Base-by-base conservation (phyloP, 495 filamentous ascomycete species). In the Penicillium pulvis region DNA sequence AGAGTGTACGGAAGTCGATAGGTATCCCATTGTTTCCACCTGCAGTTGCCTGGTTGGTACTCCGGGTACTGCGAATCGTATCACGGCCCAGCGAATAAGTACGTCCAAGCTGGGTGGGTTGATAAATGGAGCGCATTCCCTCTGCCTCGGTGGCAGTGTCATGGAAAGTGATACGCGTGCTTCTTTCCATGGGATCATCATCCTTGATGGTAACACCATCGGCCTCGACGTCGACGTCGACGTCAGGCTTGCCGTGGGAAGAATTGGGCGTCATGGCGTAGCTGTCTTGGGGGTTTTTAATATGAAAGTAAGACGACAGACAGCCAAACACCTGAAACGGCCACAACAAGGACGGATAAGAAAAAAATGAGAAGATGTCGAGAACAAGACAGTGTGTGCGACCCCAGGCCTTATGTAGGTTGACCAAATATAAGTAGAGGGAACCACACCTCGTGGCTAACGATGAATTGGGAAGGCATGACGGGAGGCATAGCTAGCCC, bases 1-100 rank as follows among this genome's bases (percentile, higher is more conserved):
- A 79, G 26, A 81, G 64, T 7, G 75, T 76, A 17, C 77, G 78
- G 53, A 77, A 81, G 47, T 75, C 75, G 51, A 79, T 78, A 2
- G 71, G 77, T 20, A 80, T 52, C 8, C 65, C 71, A 19, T 65
- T 55, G 31, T 53, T 63, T 41, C 53, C 58, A 26, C 51, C 31
- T n/a, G 51, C 53, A 8, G 48, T 26, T 17, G 56, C 39, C 12
- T 59, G 60, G 6, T 12, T 23, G 33, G 44, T 56, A 56, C 60
- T 67, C 16, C 57, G 56, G 33, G 42, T 55, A 45, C 65, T 67
- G 55, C 33, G 57, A 14, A 61, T 56, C 26, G 60, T 67, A 50
- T 68, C 71, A 0, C 65, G 63, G 41, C 70, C 65, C 28, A 62
- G 19, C 1, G 68, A 71, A 7, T 61, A 61, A 10, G 66, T 58